phyloP scores from a whole-genome alignment of 768 basidiomycete species.

The Hebeloma cylindrosporum region DNA sequence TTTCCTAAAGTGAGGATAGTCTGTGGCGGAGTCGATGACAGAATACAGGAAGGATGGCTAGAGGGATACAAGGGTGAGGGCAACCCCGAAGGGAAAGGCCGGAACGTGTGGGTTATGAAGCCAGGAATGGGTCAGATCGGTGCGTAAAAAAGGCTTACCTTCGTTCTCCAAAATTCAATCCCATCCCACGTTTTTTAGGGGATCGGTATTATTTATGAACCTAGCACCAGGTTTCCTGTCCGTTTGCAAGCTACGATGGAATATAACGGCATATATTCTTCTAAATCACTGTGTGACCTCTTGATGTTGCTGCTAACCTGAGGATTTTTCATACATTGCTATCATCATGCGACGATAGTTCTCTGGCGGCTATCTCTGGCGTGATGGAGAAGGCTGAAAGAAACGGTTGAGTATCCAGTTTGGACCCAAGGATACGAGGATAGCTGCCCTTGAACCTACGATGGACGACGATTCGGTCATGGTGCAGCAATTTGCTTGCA shows the following conservation, averaged over 20 bases:
- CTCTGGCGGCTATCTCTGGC: conserved; percentile 32
- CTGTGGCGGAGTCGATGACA: conserved; percentile 79
- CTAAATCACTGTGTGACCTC: too few species aligned
- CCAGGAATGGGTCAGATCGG: conserved; percentile 92
- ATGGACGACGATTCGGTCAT: conserved; percentile 41
- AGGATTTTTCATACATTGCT: conserved; percentile 34
- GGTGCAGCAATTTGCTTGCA: conserved; percentile 40
- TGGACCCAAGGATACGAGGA: conserved; percentile 42
- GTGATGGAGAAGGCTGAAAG: conserved; percentile 36
- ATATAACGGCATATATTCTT: conserved; percentile 2
- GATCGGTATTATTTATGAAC: conserved; percentile 42
- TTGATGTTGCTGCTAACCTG: too few species aligned
- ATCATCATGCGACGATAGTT: too few species aligned
- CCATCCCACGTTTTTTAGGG: conserved; percentile 21
- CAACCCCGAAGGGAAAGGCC: conserved; percentile 48
- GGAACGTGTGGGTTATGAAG: conserved; percentile 79
- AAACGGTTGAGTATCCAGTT: conserved; percentile 43
- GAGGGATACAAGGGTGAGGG: conserved; percentile 53
- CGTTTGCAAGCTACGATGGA: background rate
- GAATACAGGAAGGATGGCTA: conserved; percentile 73
- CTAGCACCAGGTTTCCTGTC: background rate
- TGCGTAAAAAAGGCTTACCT: conserved; percentile 30
- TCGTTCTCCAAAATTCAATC: background rate
- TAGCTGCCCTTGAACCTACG: conserved; percentile 45
- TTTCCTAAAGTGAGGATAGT: conserved; percentile 88